Conservation (phyloP, 2,329 filamentous ascomycete genomes). For the Colletotrichum tabaci region DNA sequence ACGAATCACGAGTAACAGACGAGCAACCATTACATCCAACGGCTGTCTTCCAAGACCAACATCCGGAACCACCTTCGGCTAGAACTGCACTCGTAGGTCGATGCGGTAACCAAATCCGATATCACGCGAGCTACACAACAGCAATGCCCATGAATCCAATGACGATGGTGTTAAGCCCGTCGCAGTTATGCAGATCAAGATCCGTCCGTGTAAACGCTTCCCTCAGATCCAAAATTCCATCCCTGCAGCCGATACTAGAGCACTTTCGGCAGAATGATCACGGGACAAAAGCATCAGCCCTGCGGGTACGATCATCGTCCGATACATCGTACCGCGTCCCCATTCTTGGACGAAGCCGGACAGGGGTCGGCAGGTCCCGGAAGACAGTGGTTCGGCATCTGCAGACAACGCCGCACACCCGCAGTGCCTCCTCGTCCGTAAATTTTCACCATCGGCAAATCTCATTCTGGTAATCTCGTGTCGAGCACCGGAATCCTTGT, state of each 20-base stretch:
- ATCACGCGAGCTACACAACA: no score
- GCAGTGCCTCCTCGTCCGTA: neutral
- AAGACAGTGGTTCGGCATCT: slow-evolving; percentile 27
- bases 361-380: slow-evolving; percentile 21
- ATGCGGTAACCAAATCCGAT: no score
- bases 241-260: neutral
- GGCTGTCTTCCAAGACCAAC: neutral
- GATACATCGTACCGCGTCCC: slow-evolving; percentile 1
- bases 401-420: slow-evolving; percentile 13
- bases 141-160: slow-evolving; percentile 6
- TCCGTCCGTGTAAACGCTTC: neutral
- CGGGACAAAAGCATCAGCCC: slow-evolving; percentile 3
- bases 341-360: neutral
- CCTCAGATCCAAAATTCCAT: neutral
- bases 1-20: slow-evolving; percentile 35
- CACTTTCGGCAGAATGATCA: neutral
- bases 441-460: neutral
- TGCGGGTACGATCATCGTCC: slow-evolving; percentile 12
- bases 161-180: neutral
- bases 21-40: neutral
- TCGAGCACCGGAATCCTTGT: neutral
- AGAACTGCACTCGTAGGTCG: no score
- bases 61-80: neutral
- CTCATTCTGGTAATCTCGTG: neutral
- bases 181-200: neutral